Percentiles rank a stretch among this genome's conserved stretches.
phyloP scores from a whole-genome alignment of 2,329 filamentous ascomycete genomes.

The Epicoccum nigrum region DNA sequence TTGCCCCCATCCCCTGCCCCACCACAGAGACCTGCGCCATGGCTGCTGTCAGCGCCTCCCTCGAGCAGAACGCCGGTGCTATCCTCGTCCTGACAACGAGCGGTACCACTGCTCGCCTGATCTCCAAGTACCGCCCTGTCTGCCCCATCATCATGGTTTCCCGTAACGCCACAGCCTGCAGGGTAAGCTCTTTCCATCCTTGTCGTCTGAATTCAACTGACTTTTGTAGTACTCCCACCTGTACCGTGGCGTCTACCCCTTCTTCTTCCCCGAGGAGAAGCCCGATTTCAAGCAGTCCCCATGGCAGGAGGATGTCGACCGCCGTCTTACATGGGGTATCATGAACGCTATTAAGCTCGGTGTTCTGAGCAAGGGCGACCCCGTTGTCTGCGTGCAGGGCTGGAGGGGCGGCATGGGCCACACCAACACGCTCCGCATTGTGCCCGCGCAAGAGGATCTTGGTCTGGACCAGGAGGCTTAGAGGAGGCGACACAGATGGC shows the following conservation, averaged over 20 bases:
- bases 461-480: constrained; percentile 56
- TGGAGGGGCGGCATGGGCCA: constrained; percentile 92
- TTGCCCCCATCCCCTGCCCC: constrained; percentile 81
- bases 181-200: constrained; percentile 56
- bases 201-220: constrained; percentile 20
- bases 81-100: constrained; percentile 97
- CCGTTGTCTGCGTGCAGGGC: constrained; percentile 83
- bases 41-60: constrained; percentile 91
- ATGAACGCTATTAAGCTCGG: constrained; percentile 82
- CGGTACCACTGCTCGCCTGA: constrained; percentile 89
- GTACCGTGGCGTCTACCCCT: constrained; percentile 97
- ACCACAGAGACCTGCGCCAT: constrained; percentile 95
- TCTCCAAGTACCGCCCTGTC: constrained; percentile 98
- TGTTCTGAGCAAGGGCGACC: constrained; percentile 73
- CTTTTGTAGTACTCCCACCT: constrained; percentile 75
- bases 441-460: constrained; percentile 57
- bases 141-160: constrained; percentile 99
- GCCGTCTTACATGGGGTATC: constrained; percentile 97
- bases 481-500: constrained; percentile 14
- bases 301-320: constrained; percentile 99
- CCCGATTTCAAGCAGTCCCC: constrained; percentile 91
- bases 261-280: constrained; percentile 91
- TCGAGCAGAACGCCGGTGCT: constrained; percentile 94
- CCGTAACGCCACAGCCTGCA: constrained; percentile 78
- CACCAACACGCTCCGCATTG: constrained; percentile 75